Percentiles rank a stretch among this genome's conserved stretches.
Conservation (phyloP, 768 basidiomycete genomes). For the Cytidiella melzeri region DNA sequence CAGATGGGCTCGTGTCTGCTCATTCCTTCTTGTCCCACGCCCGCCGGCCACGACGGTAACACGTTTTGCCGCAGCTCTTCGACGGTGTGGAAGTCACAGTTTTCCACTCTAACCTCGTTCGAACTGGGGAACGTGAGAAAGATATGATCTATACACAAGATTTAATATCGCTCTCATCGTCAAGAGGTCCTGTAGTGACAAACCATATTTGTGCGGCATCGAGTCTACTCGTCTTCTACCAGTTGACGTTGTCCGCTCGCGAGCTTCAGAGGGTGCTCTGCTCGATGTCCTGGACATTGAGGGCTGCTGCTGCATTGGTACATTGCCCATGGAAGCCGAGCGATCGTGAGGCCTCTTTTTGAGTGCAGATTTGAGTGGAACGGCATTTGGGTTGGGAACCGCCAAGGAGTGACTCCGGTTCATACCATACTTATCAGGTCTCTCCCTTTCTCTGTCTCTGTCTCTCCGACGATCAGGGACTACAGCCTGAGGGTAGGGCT, state of each 20-base stretch:
- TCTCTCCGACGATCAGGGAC: neutral
- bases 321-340: slow-evolving; percentile 8
- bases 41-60: slow-evolving; percentile 63
- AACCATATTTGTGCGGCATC: slow-evolving; percentile 17
- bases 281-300: slow-evolving; percentile 13
- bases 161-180: neutral
- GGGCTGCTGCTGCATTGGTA: neutral
- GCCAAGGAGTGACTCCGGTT: slow-evolving; percentile 4
- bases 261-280: slow-evolving; percentile 12
- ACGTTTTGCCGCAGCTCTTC: slow-evolving; percentile 54
- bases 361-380: slow-evolving; percentile 50
- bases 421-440: neutral
- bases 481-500: slow-evolving; percentile 1
- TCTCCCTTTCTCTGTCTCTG: neutral
- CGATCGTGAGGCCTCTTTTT: slow-evolving; percentile 37
- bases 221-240: slow-evolving; percentile 29
- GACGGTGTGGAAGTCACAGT: slow-evolving; percentile 41
- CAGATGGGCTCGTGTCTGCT: slow-evolving; percentile 37
- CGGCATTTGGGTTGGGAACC: slow-evolving; percentile 12
- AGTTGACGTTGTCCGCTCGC: slow-evolving; percentile 14
- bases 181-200: slow-evolving; percentile 15
- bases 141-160: slow-evolving; percentile 49
- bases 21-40: slow-evolving; percentile 42
- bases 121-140: slow-evolving; percentile 63
- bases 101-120: slow-evolving; percentile 50